Conservation (phyloP, 331 rosid species). For the Telfairia occidentalis region DNA sequence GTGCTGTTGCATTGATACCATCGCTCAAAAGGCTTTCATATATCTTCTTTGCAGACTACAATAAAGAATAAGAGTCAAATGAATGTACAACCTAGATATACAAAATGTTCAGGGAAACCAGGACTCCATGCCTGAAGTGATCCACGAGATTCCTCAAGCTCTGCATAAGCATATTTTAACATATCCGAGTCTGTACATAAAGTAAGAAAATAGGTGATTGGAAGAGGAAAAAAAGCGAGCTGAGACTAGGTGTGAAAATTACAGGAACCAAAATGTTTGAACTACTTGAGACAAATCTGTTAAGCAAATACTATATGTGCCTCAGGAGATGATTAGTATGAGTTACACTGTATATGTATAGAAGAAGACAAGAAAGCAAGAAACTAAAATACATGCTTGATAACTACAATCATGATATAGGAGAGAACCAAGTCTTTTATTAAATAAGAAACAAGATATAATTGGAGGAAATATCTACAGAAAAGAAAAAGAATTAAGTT, state of each 20-base stretch:
- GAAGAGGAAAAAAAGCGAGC: background rate
- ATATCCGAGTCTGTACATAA: slow-evolving; percentile 52
- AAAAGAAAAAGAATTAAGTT: slow-evolving; percentile 18
- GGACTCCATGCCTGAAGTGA: slow-evolving; percentile 62
- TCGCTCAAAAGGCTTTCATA: slow-evolving; percentile 74
- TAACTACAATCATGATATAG: background rate
- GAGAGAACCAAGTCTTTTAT: background rate
- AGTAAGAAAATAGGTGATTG: background rate
- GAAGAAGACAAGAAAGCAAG: background rate
- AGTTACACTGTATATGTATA: background rate
- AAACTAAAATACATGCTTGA: background rate
- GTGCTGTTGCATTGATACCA: slow-evolving; percentile 54
- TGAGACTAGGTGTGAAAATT: background rate
- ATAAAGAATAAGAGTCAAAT: slow-evolving; percentile 15
- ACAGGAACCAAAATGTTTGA: background rate
- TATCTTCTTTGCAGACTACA: slow-evolving; percentile 86
- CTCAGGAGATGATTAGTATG: background rate
- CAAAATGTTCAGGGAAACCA: slow-evolving; percentile 8
- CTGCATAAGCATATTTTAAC: slow-evolving; percentile 91
- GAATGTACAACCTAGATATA: background rate
- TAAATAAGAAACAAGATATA: background rate
- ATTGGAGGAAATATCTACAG: background rate
- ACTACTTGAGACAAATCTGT: background rate
- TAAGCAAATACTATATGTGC: background rate
- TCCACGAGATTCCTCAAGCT: slow-evolving; percentile 96